Evolutionary conservation across 1,284 basidiomycete species (phyloP).

Genomic region (Agaricales sp.): DNA sequence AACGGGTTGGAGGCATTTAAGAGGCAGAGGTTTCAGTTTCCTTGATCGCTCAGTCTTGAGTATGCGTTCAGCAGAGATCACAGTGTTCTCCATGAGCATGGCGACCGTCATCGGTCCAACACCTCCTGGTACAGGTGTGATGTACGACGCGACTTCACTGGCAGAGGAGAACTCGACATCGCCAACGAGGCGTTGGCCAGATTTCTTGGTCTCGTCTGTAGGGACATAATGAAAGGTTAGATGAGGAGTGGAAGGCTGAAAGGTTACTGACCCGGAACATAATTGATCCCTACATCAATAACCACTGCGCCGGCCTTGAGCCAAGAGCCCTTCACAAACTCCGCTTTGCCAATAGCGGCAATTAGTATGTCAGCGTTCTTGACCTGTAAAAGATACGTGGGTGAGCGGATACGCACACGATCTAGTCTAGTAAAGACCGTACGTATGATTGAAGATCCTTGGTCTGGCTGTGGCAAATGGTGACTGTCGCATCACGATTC

Average conservation of each 20-base stretch:
- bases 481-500: conserved; percentile 91
- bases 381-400: conserved; percentile 34
- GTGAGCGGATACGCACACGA: conserved; percentile 1
- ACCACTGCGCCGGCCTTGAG: conserved; percentile 91
- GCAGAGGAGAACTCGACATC: conserved; percentile 89
- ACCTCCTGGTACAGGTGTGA: conserved; percentile 97
- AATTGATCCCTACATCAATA: conserved; percentile 98
- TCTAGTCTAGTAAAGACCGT: conserved; percentile 7
- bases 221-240: conserved; percentile 3
- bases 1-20: conserved; percentile 77
- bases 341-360: conserved; percentile 87
- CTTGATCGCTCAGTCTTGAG: conserved; percentile 60
- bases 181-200: conserved; percentile 92
- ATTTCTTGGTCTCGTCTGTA: conserved; percentile 83
- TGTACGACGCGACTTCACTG: conserved; percentile 69
- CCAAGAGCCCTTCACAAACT: conserved; percentile 91
- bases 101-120: conserved; percentile 99
- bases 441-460: conserved; percentile 75
- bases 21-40: conserved; percentile 70
- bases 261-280: conserved; percentile 69
- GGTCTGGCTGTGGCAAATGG: conserved; percentile 93
- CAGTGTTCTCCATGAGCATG: conserved; percentile 95
- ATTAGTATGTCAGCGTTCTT: conserved; percentile 88
- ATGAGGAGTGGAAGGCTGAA: neutral
- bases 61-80: conserved; percentile 74